A percentile compares a stretch with the other conserved stretches of the same genome.
phyloP scores from a whole-genome alignment of 768 basidiomycete genomes.

The Leccinum variicolor region DNA sequence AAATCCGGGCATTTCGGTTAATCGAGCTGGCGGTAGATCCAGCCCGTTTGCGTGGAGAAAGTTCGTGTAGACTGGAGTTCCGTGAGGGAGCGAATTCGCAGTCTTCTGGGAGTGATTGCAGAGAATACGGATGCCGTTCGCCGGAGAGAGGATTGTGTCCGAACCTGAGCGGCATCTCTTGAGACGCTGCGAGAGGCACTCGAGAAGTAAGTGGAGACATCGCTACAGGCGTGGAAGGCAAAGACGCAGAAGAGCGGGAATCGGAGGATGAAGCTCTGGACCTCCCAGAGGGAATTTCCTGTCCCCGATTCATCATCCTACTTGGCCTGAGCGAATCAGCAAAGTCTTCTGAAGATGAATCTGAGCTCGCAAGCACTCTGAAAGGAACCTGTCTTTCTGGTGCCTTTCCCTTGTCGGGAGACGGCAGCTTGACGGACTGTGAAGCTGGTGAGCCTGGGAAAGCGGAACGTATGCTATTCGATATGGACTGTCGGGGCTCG shows the following conservation, averaged over 20 bases:
- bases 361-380: constrained; percentile 11
- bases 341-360: constrained; percentile 27
- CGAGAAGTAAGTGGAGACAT: constrained; percentile 9
- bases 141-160: constrained; percentile 25
- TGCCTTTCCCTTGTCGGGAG: constrained; percentile 15
- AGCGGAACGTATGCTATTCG: constrained; percentile 53
- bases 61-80: constrained; percentile 5
- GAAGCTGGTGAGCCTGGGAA: constrained; percentile 41
- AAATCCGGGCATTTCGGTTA: constrained; percentile 21
- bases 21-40: constrained; percentile 10
- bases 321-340: constrained; percentile 3
- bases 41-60: constrained; percentile 16
- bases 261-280: constrained; percentile 25
- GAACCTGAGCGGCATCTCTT: constrained; percentile 23
- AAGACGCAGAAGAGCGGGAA: constrained; percentile 27
- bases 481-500: constrained; percentile 42
- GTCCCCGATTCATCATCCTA: constrained; percentile 2
- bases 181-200: constrained; percentile 22
- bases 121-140: constrained; percentile 19
- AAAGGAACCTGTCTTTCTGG: constrained; percentile 1
- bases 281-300: constrained; percentile 3
- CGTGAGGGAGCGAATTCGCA: constrained; percentile 34
- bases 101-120: constrained; percentile 54
- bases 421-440: constrained; percentile 2
- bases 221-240: constrained; percentile 20